phyloP scores from a whole-genome alignment of 164 flowering plant species.

The Chimonanthus praecox region DNA sequence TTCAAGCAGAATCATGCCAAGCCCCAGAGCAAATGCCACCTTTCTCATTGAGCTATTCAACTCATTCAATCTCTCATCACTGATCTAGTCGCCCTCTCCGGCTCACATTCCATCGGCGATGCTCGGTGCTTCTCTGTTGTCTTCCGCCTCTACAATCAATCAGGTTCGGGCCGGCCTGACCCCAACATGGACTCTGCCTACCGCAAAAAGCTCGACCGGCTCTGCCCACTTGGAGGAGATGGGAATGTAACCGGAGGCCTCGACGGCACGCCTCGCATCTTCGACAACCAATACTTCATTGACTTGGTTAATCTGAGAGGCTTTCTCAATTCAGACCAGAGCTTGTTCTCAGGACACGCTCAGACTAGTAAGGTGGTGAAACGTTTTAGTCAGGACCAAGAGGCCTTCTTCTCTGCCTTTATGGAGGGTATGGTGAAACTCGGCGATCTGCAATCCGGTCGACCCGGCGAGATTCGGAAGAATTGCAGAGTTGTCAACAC shows the following conservation, averaged over 20 bases:
- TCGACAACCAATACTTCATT: constrained; percentile 85
- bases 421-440: constrained; percentile 76
- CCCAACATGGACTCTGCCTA: constrained; percentile 56
- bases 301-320: constrained; percentile 73
- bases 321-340: constrained; percentile 78
- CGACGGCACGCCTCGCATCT: constrained; percentile 64
- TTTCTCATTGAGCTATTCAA: constrained; percentile 54
- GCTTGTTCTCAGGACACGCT: constrained; percentile 34
- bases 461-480: constrained; percentile 67
- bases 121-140: constrained; percentile 81
- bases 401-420: constrained; percentile 57
- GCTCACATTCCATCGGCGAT: constrained; percentile 84
- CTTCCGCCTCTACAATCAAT: constrained; percentile 85
- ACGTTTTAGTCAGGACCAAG: constrained; percentile 38
- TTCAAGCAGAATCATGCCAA: constrained; percentile 79
- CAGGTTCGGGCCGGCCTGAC: constrained; percentile 77
- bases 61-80: constrained; percentile 46
- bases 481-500: constrained; percentile 65
- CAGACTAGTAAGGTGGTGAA: constrained; percentile 47
- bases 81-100: constrained; percentile 86
- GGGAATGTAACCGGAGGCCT: constrained; percentile 58
- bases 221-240: constrained; percentile 71
- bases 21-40: constrained; percentile 77
- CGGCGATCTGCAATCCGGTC: constrained; percentile 70
- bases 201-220: constrained; percentile 42